Evolutionary conservation across 495 filamentous ascomycete genomes (phyloP), one percentile per base, ranked within the genome.

Genomic region (Trichoderma parareesei): DNA sequence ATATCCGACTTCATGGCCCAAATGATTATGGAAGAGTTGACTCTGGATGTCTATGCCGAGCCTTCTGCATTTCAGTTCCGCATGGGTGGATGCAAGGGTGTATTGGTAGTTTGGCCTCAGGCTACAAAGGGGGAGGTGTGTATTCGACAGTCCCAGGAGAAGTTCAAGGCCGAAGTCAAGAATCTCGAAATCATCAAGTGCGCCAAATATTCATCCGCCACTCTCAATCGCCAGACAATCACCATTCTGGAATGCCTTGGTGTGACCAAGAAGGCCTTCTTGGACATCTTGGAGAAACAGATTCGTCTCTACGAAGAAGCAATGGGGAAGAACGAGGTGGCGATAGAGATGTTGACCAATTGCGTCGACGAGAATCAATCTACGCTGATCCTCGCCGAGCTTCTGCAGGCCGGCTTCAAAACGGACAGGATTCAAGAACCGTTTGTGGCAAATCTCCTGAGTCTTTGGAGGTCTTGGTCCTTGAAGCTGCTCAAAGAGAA

Each of bases 51-150:
- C 2, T 73, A 71, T 13, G 70, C 74, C 1, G 69, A 80, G 1
- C 93, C 93, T 0, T 96, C 92, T 0, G 90, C 89, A 0, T 92
- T 90, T 67, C 94, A 99, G 70, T 96, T 97, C 69, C 89, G 95
- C 16, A 81, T 96, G 66, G 94, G 89, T 16, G 95, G 94, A 16
- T 91, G 85, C 71, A 99, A 99, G 75, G 94, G 94, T 1, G 85
- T 99, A 55, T 80, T 99, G 14, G 86, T 86, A 2, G 75, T 89
- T 9, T 92, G 82, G 69, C 81, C 88, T 3, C 82, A 90, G 7
- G 80, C 82, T 41, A 79, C 73, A 40, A 78, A 78, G 0, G 78
- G 76, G 1, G 83, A 96, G 61, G 81, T 96, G 18, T 85, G 88
- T 62, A 87, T 96, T 61, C 87, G 94, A 3, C 82, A 84, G 35